Evolutionary conservation across 495 filamentous ascomycete species (phyloP), one percentile per base, ranked within the genome.

Genomic region (Clavariopsis aquatica): DNA sequence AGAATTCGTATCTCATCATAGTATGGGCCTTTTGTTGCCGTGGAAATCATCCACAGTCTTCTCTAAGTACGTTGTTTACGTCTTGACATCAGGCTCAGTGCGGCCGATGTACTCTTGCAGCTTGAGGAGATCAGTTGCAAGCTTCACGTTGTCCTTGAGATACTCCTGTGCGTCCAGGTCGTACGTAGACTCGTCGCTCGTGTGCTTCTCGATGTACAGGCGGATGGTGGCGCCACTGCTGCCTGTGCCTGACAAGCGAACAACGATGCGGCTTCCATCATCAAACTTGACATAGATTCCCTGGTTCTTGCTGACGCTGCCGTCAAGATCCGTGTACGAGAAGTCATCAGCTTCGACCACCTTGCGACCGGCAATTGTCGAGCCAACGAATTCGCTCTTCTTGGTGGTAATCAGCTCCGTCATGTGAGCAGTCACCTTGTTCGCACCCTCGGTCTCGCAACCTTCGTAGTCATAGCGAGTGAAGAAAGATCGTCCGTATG

Each of bases 381-480:
- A 93, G 58, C 90, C 91, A 34, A 96, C 81, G 64, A 98, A 97
- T 57, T 88, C 80, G 58, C 81, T 80, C 64, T 92, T 87, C 73
- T 89, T 85, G 12, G 84, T 83, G 52, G 80, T 81, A 71, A 89
- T 84, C 54, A 85, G 76, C 68, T 83, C 83, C 57, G 86, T 83
- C 66, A 98, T 79, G 41, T 87, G 87, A 61, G 83, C 86, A 46
- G 95, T 87, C 45, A 98, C 84, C 79, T 92, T 91, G 79, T 89
- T 90, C 28, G 95, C 95, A 52, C 90, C 93, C 1, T 91, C 90
- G 60, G 85, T 87, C 76, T 95, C 90, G 64, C 96, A 92, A 62
- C 93, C 86, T 79, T 98, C 94, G 79, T 94, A 98, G 78, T 98
- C 94, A 77, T 96, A 98, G 49, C 94, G 91, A 27, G 94, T 98